phyloP scores from a whole-genome alignment of 2,329 filamentous ascomycete species.

The Sarocladium strictum region DNA sequence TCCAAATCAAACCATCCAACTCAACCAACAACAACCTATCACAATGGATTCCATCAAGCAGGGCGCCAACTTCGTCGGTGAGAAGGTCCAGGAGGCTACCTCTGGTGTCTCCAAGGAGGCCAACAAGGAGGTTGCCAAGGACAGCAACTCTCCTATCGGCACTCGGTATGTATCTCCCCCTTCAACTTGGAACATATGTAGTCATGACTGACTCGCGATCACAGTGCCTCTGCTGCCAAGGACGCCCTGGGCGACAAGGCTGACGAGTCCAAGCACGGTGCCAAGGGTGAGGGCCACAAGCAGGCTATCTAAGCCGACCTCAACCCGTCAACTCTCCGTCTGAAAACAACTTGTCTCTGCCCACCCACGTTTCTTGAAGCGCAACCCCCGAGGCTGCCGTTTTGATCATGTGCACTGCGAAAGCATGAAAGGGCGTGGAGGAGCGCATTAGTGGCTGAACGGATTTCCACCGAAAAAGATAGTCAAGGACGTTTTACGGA shows the following conservation, averaged over 20 bases:
- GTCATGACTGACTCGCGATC: conserved; percentile 14
- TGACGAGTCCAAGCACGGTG: conserved; percentile 33
- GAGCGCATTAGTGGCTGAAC: background rate
- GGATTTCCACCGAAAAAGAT: background rate
- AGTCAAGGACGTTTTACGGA: background rate
- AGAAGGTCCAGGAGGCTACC: conserved; percentile 52
- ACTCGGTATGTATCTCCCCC: conserved; percentile 42
- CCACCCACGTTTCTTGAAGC: background rate
- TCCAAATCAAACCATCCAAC: conserved; percentile 15
- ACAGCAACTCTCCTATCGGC: conserved; percentile 42
- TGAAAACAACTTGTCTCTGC: background rate
- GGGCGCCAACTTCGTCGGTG: conserved; percentile 60
- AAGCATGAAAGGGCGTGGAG: background rate
- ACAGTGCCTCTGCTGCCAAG: conserved; percentile 38
- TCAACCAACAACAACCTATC: conserved; percentile 15
- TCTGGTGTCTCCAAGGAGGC: conserved; percentile 57
- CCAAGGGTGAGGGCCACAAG: conserved; percentile 37
- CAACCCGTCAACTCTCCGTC: background rate
- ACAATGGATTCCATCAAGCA: conserved; percentile 52
- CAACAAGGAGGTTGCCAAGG: conserved; percentile 66
- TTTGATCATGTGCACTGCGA: background rate
- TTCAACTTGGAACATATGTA: background rate
- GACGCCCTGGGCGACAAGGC: conserved; percentile 46
- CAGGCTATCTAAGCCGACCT: conserved; percentile 26
- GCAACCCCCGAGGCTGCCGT: background rate